These are phyloP conservation scores for Botrytis paeoniae DNA, from an alignment of 2,329 filamentous ascomycete genomes.

Conservation along the genomic window DNA sequence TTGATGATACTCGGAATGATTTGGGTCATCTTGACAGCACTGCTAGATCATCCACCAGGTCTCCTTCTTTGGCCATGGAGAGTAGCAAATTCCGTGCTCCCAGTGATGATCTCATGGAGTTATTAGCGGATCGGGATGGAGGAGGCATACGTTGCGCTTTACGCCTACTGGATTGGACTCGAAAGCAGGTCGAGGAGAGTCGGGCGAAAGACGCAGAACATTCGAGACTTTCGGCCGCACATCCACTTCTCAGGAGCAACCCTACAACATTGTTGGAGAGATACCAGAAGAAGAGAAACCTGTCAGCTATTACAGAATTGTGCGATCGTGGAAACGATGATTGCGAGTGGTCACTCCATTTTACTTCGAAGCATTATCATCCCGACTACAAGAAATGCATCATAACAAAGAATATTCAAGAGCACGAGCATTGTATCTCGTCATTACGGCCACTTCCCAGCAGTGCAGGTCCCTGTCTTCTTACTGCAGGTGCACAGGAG, in stretches of 20 bases:
- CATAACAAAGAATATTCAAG: not conserved
- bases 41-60: not conserved
- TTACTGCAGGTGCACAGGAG: not conserved
- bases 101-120: not conserved
- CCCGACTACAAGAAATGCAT: conserved; percentile 1
- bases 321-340: not conserved
- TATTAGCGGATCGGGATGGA: not conserved
- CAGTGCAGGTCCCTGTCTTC: not conserved
- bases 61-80: not conserved
- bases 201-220: not conserved
- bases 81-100: not conserved
- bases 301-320: not conserved
- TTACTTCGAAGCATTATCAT: conserved; percentile 2
- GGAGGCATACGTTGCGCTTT: not conserved
- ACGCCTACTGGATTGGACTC: not conserved
- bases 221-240: not conserved
- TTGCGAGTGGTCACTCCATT: conserved; percentile 8
- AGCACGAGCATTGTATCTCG: conserved; percentile 16
- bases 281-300: not conserved
- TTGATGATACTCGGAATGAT: not conserved
- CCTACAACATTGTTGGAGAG: not conserved
- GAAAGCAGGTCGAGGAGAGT: not conserved
- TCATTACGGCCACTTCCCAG: not conserved
- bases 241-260: not conserved
- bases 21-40: not conserved